phyloP scores from a whole-genome alignment of 495 filamentous ascomycete species.

The Penicillium longicatenatum region DNA sequence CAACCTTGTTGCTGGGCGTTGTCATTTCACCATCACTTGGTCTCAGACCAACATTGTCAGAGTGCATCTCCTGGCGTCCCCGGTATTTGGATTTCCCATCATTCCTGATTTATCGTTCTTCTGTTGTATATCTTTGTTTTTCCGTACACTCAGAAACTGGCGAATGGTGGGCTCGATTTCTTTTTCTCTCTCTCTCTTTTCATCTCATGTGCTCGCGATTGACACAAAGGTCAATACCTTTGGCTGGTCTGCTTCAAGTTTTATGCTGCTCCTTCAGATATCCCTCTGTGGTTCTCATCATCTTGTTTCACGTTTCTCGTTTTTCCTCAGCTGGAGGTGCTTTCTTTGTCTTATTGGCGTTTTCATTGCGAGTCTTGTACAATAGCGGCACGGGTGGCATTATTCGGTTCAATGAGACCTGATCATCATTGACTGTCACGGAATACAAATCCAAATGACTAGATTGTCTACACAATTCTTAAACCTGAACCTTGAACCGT shows the following conservation, averaged over 20 bases:
- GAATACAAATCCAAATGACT: conserved; percentile 4
- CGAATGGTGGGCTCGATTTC: conserved; percentile 9
- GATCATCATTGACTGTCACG: conserved; percentile 9
- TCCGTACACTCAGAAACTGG: conserved; percentile 11
- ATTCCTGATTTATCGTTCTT: conserved; percentile 1
- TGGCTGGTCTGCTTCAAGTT: conserved; percentile 12
- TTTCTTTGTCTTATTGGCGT: conserved; percentile 21
- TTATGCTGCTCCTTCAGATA: conserved; percentile 25
- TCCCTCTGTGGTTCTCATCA: conserved; percentile 23
- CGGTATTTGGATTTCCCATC: conserved; percentile 10
- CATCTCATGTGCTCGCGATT: conserved; percentile 7
- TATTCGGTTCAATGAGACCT: conserved; percentile 26
- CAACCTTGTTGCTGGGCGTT: background rate
- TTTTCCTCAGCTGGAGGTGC: background rate
- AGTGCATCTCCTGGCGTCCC: conserved; percentile 24
- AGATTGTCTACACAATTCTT: conserved; percentile 4
- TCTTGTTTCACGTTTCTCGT: conserved; percentile 19
- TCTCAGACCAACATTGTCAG: conserved; percentile 19
- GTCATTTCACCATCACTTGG: conserved; percentile 7
- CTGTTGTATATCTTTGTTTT: conserved; percentile 10
- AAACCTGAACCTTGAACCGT: background rate
- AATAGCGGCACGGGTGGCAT: conserved; percentile 27
- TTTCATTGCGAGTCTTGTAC: conserved; percentile 25
- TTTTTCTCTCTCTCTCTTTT: conserved; percentile 4
- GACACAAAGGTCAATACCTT: conserved; percentile 1